These are phyloP conservation scores for Gilbertella persicaria DNA, from an alignment of 371 early-diverging fungal genomes.

Conservation along the genomic window DNA sequence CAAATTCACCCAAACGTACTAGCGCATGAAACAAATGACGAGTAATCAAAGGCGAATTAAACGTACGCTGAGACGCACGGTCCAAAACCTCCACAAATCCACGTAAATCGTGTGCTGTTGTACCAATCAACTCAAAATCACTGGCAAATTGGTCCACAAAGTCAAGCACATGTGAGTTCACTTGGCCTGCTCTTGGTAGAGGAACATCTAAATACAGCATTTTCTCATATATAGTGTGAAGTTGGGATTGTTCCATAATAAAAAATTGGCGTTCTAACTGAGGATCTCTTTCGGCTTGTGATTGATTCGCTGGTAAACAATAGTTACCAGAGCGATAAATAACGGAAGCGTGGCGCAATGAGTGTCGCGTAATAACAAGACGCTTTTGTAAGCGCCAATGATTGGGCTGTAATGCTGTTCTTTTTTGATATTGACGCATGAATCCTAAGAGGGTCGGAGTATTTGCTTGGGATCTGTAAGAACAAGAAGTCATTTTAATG, in stretches of 20 bases:
- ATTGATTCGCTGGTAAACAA: slow-evolving; percentile 10
- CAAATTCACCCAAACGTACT: slow-evolving; percentile 66
- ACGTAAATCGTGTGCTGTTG: slow-evolving; percentile 28
- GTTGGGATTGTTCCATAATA: slow-evolving; percentile 32
- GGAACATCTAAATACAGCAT: slow-evolving; percentile 51
- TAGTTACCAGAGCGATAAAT: slow-evolving; percentile 38
- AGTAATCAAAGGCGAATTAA: slow-evolving; percentile 72
- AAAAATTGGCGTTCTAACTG: slow-evolving; percentile 18
- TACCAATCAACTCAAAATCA: slow-evolving; percentile 59
- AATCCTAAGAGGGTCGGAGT: slow-evolving; percentile 35
- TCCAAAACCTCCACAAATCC: slow-evolving; percentile 50
- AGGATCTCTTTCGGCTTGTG: background rate
- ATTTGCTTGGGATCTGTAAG: slow-evolving; percentile 11
- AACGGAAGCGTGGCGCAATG: slow-evolving; percentile 28
- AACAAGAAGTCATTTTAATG: too few species aligned
- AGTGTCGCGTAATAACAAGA: slow-evolving; percentile 42
- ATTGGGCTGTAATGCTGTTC: slow-evolving; percentile 41
- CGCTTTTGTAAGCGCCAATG: slow-evolving; percentile 54
- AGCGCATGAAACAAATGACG: slow-evolving; percentile 67
- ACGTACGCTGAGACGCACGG: slow-evolving; percentile 65
- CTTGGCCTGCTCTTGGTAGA: slow-evolving; percentile 71
- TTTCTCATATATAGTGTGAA: slow-evolving; percentile 59
- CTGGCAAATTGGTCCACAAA: slow-evolving; percentile 65
- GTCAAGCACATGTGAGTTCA: slow-evolving; percentile 57
- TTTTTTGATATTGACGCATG: slow-evolving; percentile 56